A percentile compares a stretch with the other conserved stretches of the same genome.
Conservation (phyloP, 202 grass and related monocot species). For the Hordeum pubiflorum region DNA sequence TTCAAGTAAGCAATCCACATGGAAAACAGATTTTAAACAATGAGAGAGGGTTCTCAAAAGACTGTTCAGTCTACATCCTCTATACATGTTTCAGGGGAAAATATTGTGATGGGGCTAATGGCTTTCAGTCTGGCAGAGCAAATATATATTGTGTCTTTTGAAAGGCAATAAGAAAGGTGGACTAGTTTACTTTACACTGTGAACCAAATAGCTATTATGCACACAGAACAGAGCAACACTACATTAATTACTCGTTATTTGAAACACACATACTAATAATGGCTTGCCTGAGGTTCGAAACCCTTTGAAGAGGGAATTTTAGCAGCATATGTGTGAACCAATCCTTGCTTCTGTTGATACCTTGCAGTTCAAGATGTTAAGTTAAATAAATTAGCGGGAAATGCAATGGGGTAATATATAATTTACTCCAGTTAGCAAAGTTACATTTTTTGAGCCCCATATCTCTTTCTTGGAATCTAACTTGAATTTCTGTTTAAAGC, state of each 20-base stretch:
- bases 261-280: conserved; percentile 11
- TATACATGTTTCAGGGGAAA: background rate
- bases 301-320: conserved; percentile 49
- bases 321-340: conserved; percentile 60
- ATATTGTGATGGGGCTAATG: background rate
- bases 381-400: conserved; percentile 33
- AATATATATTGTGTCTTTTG: background rate
- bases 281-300: conserved; percentile 52
- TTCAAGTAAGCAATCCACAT: conserved; percentile 27
- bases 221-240: background rate
- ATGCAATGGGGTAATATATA: conserved; percentile 16
- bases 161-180: background rate
- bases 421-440: conserved; percentile 24
- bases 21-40: conserved; percentile 19
- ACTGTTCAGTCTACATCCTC: background rate
- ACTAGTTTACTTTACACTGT: background rate
- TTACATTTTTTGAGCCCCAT: conserved; percentile 78
- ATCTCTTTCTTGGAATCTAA: conserved; percentile 67
- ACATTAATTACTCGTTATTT: background rate
- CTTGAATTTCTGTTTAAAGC: conserved; percentile 80
- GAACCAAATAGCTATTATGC: background rate
- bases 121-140: background rate
- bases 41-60: background rate
- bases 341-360: conserved; percentile 71
- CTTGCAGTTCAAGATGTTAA: conserved; percentile 43